phyloP scores from a whole-genome alignment of 352 stramenopile species.

The Globisporangium cylindrosporum region DNA sequence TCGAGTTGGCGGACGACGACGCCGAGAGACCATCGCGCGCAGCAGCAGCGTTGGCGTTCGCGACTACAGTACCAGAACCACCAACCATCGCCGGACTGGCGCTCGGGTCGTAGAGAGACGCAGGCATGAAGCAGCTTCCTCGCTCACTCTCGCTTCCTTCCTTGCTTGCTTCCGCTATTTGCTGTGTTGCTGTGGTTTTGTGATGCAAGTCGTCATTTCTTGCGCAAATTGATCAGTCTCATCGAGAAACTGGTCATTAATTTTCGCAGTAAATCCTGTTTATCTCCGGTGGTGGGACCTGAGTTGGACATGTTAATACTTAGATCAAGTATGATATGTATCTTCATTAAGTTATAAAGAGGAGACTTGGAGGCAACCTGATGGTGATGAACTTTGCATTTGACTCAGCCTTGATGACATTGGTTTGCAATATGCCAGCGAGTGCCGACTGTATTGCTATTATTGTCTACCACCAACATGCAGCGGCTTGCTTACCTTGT shows the following conservation, averaged over 20 bases:
- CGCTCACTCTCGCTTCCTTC: background rate
- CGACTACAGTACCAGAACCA: background rate
- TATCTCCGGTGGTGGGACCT: background rate
- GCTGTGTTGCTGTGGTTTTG: background rate
- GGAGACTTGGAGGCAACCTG: background rate
- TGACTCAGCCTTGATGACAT: background rate
- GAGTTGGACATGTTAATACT: background rate
- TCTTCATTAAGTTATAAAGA: background rate
- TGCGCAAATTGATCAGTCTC: background rate
- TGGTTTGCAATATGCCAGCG: background rate
- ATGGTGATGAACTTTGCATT: background rate
- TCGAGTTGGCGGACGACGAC: conserved; percentile 6
- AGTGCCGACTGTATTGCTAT: background rate
- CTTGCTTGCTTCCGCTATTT: background rate
- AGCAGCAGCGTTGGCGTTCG: background rate
- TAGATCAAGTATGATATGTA: background rate
- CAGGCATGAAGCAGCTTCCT: conserved; percentile 8
- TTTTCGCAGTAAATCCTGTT: background rate
- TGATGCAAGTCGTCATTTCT: background rate
- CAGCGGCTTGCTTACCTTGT: background rate
- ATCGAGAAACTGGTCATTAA: background rate
- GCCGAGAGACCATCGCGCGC: background rate
- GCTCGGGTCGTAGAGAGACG: conserved; percentile 14
- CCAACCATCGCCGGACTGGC: conserved; percentile 2
- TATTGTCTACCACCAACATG: background rate